phyloP scores from a whole-genome alignment of 768 basidiomycete genomes.

The Tylopilus subfusipes region DNA sequence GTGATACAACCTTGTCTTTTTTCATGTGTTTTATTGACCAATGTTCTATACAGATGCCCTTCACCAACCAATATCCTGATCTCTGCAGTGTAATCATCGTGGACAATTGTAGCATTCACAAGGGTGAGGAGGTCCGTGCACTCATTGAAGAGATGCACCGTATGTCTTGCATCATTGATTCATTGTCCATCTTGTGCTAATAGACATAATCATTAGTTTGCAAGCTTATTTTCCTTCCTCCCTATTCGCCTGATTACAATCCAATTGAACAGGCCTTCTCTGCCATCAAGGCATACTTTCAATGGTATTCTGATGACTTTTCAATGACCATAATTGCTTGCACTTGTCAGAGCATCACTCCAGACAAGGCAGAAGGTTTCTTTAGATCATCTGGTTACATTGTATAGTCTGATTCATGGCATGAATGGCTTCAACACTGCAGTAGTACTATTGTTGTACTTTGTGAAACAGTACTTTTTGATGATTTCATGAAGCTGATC shows the following conservation, averaged over 20 bases:
- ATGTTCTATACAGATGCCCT: too few relatives aligned
- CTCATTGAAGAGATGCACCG: conserved; percentile 11
- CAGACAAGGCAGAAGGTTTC: background rate
- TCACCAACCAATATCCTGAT: background rate
- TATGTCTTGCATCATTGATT: too few relatives aligned
- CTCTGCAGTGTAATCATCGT: conserved; percentile 16
- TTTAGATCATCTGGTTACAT: conserved; percentile 4
- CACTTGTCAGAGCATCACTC: background rate
- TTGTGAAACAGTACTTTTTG: too few relatives aligned
- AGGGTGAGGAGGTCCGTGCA: conserved; percentile 11
- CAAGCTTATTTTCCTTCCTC: too few relatives aligned
- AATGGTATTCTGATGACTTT: too few relatives aligned
- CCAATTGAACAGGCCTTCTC: background rate
- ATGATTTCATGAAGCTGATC: too few relatives aligned
- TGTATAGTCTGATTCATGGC: too few relatives aligned
- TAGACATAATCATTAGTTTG: conserved; percentile 14
- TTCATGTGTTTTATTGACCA: background rate
- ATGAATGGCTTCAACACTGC: too few relatives aligned
- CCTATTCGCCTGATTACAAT: too few relatives aligned
- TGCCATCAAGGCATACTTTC: background rate
- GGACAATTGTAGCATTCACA: conserved; percentile 26
- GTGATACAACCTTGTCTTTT: too few relatives aligned
- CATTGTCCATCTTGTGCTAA: background rate
- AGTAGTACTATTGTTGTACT: too few relatives aligned
- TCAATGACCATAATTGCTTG: too few relatives aligned